Conservation (phyloP, 2,329 filamentous ascomycete genomes). For the Curvularia hawaiiensis region DNA sequence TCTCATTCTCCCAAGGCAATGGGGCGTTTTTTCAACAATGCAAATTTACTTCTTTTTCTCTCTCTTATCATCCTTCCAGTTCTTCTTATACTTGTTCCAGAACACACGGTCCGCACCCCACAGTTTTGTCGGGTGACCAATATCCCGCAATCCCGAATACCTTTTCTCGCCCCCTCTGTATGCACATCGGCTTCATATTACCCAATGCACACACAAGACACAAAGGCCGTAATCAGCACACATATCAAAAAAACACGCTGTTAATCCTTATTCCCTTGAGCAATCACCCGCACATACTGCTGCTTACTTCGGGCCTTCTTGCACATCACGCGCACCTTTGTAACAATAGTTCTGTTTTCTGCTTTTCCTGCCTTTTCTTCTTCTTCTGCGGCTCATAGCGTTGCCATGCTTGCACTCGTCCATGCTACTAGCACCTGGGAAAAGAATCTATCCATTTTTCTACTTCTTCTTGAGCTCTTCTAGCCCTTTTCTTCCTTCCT, state of each 20-base stretch:
- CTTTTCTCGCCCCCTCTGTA: neutral
- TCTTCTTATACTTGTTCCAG: neutral
- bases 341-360: conserved; percentile 20
- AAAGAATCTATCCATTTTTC: neutral
- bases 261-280: neutral
- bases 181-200: neutral
- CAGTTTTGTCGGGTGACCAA: conserved; percentile 14
- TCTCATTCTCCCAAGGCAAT: conserved; percentile 1
- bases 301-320: conserved; percentile 8
- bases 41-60: conserved; percentile 6
- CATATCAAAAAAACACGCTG: neutral
- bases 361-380: neutral
- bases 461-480: neutral
- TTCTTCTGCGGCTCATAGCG: conserved; percentile 3
- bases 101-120: conserved; percentile 18
- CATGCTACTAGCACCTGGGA: neutral
- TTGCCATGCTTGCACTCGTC: conserved; percentile 6
- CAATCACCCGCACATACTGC: conserved; percentile 3
- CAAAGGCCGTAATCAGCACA: conserved; percentile 6
- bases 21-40: conserved; percentile 12
- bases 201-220: neutral
- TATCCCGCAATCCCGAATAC: conserved; percentile 5
- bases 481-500: neutral
- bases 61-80: too few relatives aligned
- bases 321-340: conserved; percentile 9